Conservation (phyloP, 2,329 filamentous ascomycete genomes). For the Scytalidium sp. region DNA sequence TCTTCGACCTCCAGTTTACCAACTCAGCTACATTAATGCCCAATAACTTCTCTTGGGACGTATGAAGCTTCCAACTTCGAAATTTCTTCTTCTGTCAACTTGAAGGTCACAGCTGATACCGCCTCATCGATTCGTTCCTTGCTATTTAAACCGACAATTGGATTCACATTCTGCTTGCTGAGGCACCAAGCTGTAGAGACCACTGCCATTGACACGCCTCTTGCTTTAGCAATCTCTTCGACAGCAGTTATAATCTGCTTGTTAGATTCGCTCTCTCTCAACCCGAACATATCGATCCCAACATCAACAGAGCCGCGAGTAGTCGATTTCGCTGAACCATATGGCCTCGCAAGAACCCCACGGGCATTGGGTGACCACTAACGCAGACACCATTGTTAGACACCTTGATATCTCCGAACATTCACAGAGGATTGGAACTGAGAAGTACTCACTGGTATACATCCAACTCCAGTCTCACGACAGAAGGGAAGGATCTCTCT, state of each 20-base stretch:
- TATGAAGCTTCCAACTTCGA: slow-evolving; percentile 51
- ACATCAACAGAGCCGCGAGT: neutral
- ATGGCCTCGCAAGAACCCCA: slow-evolving; percentile 21
- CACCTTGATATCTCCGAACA: too few species aligned
- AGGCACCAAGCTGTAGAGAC: slow-evolving; percentile 54
- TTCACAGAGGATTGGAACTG: too few species aligned
- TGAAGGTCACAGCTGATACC: slow-evolving; percentile 31
- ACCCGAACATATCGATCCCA: neutral
- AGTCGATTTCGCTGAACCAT: neutral
- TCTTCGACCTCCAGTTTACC: neutral
- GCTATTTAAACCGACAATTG: slow-evolving; percentile 49
- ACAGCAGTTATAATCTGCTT: slow-evolving; percentile 51
- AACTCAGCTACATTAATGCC: neutral
- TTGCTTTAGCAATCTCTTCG: slow-evolving; percentile 51
- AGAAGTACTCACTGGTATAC: slow-evolving; percentile 32
- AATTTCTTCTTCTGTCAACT: slow-evolving; percentile 46
- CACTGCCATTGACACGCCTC: slow-evolving; percentile 52
- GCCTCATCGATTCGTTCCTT: slow-evolving; percentile 50
- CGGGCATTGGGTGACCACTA: slow-evolving; percentile 29
- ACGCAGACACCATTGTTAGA: slow-evolving; percentile 28
- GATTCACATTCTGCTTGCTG: slow-evolving; percentile 40
- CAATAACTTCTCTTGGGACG: slow-evolving; percentile 33
- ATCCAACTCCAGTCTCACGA: slow-evolving; percentile 24
- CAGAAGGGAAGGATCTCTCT: slow-evolving; percentile 28
- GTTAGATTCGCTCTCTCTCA: slow-evolving; percentile 36